These are phyloP conservation scores for Mycena amicta DNA, from an alignment of 768 basidiomycete genomes.

Conservation along the genomic window DNA sequence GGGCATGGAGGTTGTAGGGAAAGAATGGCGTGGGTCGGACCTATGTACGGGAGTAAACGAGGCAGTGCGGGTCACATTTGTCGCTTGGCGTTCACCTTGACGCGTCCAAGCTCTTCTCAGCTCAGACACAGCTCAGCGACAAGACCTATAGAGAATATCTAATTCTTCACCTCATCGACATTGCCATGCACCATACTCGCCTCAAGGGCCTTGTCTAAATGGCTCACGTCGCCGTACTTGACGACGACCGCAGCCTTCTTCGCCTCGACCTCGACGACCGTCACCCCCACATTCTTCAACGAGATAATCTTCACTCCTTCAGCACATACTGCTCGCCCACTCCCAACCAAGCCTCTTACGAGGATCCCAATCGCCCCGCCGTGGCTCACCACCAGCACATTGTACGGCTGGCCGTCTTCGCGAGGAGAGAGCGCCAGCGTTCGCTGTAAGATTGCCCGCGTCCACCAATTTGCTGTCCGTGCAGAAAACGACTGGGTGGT, in stretches of 20 bases:
- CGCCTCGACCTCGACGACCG: slow-evolving; percentile 54
- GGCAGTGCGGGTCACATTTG: not conserved
- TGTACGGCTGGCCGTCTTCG: slow-evolving; percentile 27
- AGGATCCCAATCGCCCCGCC: slow-evolving; percentile 64
- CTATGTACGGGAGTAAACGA: not conserved
- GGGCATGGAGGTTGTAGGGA: slow-evolving; percentile 35
- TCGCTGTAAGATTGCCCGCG: slow-evolving; percentile 40
- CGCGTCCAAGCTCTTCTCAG: no score
- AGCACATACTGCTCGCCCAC: slow-evolving; percentile 39
- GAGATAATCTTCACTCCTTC: slow-evolving; percentile 36
- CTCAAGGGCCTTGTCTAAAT: slow-evolving; percentile 42
- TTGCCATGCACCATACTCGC: slow-evolving; percentile 44
- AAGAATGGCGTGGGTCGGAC: slow-evolving; percentile 10
- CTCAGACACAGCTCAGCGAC: no score
- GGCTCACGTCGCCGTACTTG: slow-evolving; percentile 57
- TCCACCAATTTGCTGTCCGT: slow-evolving; percentile 69
- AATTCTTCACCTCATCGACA: slow-evolving; percentile 45
- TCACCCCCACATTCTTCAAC: slow-evolving; percentile 60
- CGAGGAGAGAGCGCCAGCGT: slow-evolving; percentile 25
- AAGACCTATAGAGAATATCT: no score
- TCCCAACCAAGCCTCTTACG: slow-evolving; percentile 48
- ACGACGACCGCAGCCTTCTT: slow-evolving; percentile 44
- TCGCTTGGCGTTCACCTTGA: no score
- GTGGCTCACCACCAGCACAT: slow-evolving; percentile 66
- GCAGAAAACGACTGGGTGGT: slow-evolving; percentile 39